Conservation (phyloP, 257 asterid species). For the Euphrasia confusa region DNA sequence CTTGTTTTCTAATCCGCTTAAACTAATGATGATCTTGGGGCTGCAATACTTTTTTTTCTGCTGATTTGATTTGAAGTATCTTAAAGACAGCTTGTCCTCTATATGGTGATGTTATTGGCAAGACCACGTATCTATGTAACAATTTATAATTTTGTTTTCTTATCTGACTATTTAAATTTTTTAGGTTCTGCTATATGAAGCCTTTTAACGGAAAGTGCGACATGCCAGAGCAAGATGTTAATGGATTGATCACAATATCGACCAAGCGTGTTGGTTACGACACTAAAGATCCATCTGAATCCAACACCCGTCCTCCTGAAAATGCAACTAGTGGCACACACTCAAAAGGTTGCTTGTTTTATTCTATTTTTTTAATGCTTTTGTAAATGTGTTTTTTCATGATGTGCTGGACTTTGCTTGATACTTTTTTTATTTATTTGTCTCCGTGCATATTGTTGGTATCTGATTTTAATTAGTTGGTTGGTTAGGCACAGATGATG, state of each 20-base stretch:
- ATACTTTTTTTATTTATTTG: background rate
- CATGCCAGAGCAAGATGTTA: conserved; percentile 49
- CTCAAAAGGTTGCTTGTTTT: conserved; percentile 14
- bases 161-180: conserved; percentile 16
- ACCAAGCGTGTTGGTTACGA: conserved; percentile 35
- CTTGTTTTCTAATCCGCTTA: no score
- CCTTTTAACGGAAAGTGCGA: conserved; percentile 61
- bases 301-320: conserved; percentile 21
- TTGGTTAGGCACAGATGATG: background rate
- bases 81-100: background rate
- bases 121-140: background rate
- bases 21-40: no score
- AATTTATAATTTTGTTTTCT: background rate
- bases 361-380: background rate
- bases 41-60: background rate
- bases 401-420: background rate
- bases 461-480: background rate
- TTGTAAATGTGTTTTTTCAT: background rate
- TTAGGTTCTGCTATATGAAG: conserved; percentile 74
- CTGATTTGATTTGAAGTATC: background rate
- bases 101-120: background rate
- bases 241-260: conserved; percentile 53
- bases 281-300: conserved; percentile 23
- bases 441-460: background rate
- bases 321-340: conserved; percentile 14